Conservation (phyloP, 306 rosid genomes). For the Gastrolobium bilobum region DNA sequence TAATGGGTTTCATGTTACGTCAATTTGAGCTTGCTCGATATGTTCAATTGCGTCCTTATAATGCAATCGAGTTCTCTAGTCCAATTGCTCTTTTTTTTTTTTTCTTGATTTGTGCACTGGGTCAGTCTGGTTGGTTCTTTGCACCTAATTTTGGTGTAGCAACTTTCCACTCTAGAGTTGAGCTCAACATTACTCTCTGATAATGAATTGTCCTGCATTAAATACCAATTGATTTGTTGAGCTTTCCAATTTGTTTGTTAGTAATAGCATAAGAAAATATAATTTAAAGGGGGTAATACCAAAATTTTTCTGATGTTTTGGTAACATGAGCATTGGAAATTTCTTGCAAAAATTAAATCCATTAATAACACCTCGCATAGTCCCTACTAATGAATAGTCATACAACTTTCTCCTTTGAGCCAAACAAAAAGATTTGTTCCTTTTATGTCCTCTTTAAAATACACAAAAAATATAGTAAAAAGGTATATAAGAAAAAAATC, state of each 20-base stretch:
- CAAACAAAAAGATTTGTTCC: conserved; percentile 13
- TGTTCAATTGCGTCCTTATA: neutral
- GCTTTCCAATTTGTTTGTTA: conserved; percentile 30
- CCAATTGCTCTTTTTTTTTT: neutral
- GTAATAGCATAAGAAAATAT: neutral
- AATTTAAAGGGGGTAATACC: conserved; percentile 30
- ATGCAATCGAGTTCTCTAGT: neutral
- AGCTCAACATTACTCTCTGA: conserved; percentile 35
- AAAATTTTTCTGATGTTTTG: conserved; percentile 42
- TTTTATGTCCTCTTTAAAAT: neutral
- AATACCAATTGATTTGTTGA: conserved; percentile 27
- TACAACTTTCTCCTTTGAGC: conserved; percentile 1
- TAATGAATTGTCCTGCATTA: conserved; percentile 54
- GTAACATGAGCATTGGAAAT: conserved; percentile 37
- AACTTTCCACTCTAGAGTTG: conserved; percentile 44
- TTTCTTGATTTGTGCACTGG: no score
- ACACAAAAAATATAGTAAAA: neutral
- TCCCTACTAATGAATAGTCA: neutral
- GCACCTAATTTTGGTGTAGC: conserved; percentile 26
- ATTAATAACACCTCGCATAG: neutral
- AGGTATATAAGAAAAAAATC: neutral
- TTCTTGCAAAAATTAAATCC: conserved; percentile 43
- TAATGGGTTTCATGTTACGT: conserved; percentile 1
- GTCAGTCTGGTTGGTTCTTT: neutral
- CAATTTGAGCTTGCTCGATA: neutral